These are phyloP conservation scores for Colletotrichum tabaci DNA, from an alignment of 2,329 filamentous ascomycete species.

Conservation along the genomic window DNA sequence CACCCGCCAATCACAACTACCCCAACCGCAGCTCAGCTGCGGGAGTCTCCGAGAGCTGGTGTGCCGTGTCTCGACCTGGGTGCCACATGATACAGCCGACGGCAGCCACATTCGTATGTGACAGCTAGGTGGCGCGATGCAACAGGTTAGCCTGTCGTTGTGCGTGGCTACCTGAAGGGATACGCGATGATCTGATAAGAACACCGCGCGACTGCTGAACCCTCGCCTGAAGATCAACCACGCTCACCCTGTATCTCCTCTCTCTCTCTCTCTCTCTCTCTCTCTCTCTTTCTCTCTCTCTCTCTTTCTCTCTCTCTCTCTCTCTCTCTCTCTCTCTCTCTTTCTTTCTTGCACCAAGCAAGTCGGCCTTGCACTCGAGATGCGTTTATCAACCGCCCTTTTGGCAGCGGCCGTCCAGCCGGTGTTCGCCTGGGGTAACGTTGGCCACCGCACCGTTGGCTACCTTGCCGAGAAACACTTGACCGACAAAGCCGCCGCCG, in stretches of 20 bases:
- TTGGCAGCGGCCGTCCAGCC: constrained; percentile 14
- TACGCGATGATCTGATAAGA: constrained; percentile 25
- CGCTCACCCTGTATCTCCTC: too few species aligned
- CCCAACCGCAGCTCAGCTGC: constrained; percentile 21
- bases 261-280: not conserved
- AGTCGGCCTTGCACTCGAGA: not conserved
- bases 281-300: too few species aligned
- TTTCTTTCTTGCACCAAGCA: not conserved
- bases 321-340: too few species aligned
- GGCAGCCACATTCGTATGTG: constrained; percentile 21
- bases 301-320: too few species aligned
- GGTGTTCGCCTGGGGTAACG: constrained; percentile 36
- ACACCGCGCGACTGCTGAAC: not conserved
- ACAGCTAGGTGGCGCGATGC: constrained; percentile 18
- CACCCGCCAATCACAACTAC: constrained; percentile 32
- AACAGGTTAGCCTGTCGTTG: constrained; percentile 30
- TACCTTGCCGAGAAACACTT: constrained; percentile 42
- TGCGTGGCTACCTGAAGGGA: not conserved
- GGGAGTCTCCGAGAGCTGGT: constrained; percentile 15
- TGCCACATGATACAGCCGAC: constrained; percentile 24
- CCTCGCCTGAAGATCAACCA: not conserved
- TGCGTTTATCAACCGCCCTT: constrained; percentile 24
- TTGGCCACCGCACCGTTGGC: constrained; percentile 43
- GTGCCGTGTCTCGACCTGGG: not conserved
- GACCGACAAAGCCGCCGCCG: constrained; percentile 31